Percentiles rank a stretch among this genome's conserved stretches.
phyloP scores from a whole-genome alignment of 2,329 filamentous ascomycete species.

The Endothia cerciana region DNA sequence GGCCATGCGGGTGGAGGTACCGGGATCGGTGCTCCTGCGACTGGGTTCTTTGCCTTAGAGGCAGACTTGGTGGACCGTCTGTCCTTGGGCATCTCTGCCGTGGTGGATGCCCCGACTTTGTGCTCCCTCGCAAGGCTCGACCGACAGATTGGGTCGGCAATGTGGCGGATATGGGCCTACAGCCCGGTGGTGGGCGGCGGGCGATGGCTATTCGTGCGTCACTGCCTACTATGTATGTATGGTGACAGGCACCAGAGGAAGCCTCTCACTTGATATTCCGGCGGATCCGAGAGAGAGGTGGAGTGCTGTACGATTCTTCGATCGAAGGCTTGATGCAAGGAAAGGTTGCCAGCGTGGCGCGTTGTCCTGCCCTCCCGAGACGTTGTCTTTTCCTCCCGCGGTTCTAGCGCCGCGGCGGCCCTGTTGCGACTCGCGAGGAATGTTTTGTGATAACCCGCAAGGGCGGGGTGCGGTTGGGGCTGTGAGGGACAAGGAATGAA shows the following conservation, averaged over 20 bases:
- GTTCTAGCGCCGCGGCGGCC: background rate
- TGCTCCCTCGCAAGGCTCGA: background rate
- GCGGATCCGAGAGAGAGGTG: background rate
- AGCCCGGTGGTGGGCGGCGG: background rate
- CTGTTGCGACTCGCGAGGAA: background rate
- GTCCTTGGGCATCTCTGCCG: conserved; percentile 26
- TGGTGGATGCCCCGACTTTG: background rate
- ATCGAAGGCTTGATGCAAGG: background rate
- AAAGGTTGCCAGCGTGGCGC: background rate
- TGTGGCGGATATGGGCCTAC: background rate
- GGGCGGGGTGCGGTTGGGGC: background rate
- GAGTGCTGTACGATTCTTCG: background rate
- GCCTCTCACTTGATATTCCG: background rate
- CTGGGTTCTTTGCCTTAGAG: conserved; percentile 26
- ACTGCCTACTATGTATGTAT: background rate
- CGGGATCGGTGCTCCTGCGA: conserved; percentile 29
- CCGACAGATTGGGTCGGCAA: background rate
- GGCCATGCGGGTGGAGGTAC: conserved; percentile 65
- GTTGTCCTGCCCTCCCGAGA: background rate
- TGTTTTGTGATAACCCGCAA: background rate
- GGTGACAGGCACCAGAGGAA: background rate
- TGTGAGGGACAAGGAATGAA: background rate
- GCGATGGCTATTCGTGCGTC: background rate
- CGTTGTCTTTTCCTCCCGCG: background rate
- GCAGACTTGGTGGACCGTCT: conserved; percentile 30